phyloP scores from a whole-genome alignment of 495 filamentous ascomycete genomes.

The Penicillium psychrofluorescens region DNA sequence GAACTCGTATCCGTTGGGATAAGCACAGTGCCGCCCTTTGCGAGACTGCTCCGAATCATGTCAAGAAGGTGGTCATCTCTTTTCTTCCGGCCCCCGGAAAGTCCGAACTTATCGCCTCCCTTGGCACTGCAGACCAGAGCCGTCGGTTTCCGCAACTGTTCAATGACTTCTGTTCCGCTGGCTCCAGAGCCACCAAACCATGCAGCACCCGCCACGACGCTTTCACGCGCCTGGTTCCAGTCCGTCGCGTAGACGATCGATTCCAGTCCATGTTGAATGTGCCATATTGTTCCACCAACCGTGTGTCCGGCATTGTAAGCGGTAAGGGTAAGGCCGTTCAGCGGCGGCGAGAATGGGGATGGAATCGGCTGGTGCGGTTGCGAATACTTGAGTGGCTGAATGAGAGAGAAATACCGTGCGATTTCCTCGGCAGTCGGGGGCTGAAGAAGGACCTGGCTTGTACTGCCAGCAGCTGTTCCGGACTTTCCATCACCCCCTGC shows the following conservation, averaged over 20 bases:
- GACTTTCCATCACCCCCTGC: constrained; percentile 13
- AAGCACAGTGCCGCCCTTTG: constrained; percentile 82
- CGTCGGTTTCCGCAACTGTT: constrained; percentile 86
- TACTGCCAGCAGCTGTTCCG: constrained; percentile 10
- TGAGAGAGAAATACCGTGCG: constrained; percentile 82
- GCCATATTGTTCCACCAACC: constrained; percentile 96
- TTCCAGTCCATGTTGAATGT: constrained; percentile 94
- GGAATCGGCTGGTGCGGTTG: constrained; percentile 84
- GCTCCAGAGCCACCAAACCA: constrained; percentile 81
- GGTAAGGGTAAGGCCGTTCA: constrained; percentile 90
- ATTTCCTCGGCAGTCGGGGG: constrained; percentile 83
- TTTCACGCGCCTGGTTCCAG: constrained; percentile 94
- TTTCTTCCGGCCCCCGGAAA: constrained; percentile 64
- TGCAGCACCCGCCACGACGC: constrained; percentile 84
- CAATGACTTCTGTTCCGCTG: constrained; percentile 83
- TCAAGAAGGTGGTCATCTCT: constrained; percentile 80
- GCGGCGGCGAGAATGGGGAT: constrained; percentile 78
- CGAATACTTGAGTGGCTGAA: constrained; percentile 92
- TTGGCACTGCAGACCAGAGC: constrained; percentile 85
- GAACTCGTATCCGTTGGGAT: constrained; percentile 95
- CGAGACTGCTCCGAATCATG: constrained; percentile 68
- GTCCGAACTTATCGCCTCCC: constrained; percentile 64
- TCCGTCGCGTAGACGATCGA: constrained; percentile 96
- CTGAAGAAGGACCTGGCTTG: constrained; percentile 60
- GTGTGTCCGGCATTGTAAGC: constrained; percentile 96